Evolutionary conservation across 2,329 filamentous ascomycete genomes (phyloP), one percentile per base, ranked within the genome.

Genomic region (Davidsoniella eucalypti): DNA sequence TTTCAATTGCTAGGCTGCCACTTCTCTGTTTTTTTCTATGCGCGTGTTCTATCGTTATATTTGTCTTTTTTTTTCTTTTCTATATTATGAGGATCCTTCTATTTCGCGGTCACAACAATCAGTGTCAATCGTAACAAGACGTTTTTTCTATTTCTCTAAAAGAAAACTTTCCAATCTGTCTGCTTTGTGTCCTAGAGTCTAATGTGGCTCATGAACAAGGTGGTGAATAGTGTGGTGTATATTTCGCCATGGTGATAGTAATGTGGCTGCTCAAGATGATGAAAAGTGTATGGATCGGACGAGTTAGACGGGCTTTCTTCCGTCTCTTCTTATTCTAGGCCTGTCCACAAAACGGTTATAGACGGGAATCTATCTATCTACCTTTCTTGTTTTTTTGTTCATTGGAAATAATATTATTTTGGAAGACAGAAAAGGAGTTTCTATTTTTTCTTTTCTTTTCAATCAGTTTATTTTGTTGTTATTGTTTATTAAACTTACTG

Each of bases 1-100:
- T 50, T 50, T 54, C 25, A 44, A 41, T n/a, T 36, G 41, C 38
- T 47, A 17, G 26, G 9, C 26, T 23, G 44, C 23, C 42, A 42
- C 36, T 33, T 45, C n/a, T 29, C 8, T 17, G 10, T 14, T 39
- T 45, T 17, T 45, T 38, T 44, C 33, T 42, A 23, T 44, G 9
- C 16, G 26, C 12, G 29, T 44, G 39, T 38, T 40, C 3, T 18
- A 2, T 18, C 18, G 25, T 40, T 48, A 7, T 42, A 18, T 44
- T 44, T 51, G 47, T 23, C 33, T 52, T 17, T 45, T 42, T 48
- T 14, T 23, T 10, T 39, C 21, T 18, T 18, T 43, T 42, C 29
- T 33, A 33, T 17, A 33, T 45, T 33, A 33, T n/a, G 26, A 23
- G 23, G 23, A 44, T 26, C 42, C 18, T 33, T 16, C 36, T 36